These are phyloP conservation scores for Clarkia xantiana DNA, from an alignment of 345 rosid species.

Conservation along the genomic window DNA sequence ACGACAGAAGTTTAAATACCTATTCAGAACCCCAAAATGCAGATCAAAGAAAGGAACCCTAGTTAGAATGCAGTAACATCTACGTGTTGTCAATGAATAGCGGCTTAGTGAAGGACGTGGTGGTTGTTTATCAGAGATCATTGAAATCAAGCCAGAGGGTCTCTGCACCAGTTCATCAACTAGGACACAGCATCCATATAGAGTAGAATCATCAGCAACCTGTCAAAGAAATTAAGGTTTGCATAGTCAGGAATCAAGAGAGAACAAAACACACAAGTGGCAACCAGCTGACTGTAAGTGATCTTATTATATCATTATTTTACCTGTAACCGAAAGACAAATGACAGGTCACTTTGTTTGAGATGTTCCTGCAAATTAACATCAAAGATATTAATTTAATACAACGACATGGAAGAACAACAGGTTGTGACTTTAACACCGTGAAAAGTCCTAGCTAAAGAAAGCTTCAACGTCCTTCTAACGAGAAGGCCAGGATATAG, in stretches of 20 bases:
- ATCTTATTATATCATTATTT: background rate
- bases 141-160: slow-evolving; percentile 87
- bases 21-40: slow-evolving; percentile 79
- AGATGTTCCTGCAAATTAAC: slow-evolving; percentile 64
- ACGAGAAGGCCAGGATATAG: background rate
- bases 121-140: slow-evolving; percentile 55
- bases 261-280: background rate
- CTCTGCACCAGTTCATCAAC: slow-evolving; percentile 84
- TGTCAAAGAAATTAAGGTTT: slow-evolving; percentile 15
- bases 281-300: background rate
- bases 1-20: slow-evolving; percentile 22
- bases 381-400: slow-evolving; percentile 5
- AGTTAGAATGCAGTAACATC: slow-evolving; percentile 95
- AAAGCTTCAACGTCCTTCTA: background rate
- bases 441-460: background rate
- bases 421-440: background rate
- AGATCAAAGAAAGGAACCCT: slow-evolving; percentile 88
- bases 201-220: slow-evolving; percentile 90
- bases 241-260: background rate
- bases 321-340: slow-evolving; percentile 93
- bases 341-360: slow-evolving; percentile 79
- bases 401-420: too few relatives aligned
- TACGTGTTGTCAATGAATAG: slow-evolving; percentile 58
- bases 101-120: slow-evolving; percentile 48
- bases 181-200: slow-evolving; percentile 82